Evolutionary conservation across 768 basidiomycete genomes (phyloP), one percentile per base, ranked within the genome.

Genomic region (Lentinula lateritia): DNA sequence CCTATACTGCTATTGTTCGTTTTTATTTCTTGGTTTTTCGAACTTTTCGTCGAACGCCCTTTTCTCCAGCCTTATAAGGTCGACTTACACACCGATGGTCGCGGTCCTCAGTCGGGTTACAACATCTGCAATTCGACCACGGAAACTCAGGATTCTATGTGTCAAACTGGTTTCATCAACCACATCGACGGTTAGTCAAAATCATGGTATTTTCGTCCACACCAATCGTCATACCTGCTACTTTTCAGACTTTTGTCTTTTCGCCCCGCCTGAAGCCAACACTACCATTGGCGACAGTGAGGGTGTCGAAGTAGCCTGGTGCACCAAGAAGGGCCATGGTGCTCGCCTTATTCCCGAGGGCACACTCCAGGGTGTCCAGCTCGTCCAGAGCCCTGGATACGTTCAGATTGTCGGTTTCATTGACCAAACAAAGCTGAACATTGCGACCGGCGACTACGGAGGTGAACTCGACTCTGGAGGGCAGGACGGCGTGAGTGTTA

Each of bases 401-500:
- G 69, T 83, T 39, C 81, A 83, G 66, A 73, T 88, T 59, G 77
- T 78, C 36, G 89, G 86, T 3, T 80, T 75, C 71, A 72, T 84
- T 62, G 74, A 89, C 70, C 89, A 91, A 71, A 72, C 72, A 2
- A 65, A 69, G 54, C 66, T 90, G 65, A 76, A 87, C 73, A 64
- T 90, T 20, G 61, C 68, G 0, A 7, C 66, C 0, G 69, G 62
- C 16, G 89, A 90, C 66, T 78, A 64, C 36, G 89, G 90, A 66
- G 89, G 89, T 48, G 89, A 90, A 71, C 79, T 89, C 46, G 86
- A 90, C 69, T 81, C 86, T 18, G 84, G 86, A 64, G 88, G 87
- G 54, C 83, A 83, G 58, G 84, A 86, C 67, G 66, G 73, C 59
- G 81, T 82, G 55, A 13, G 76, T 43, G 23, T 43, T 23, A 42